phyloP scores from a whole-genome alignment of 768 basidiomycete genomes.

The Megacollybia marginata region DNA sequence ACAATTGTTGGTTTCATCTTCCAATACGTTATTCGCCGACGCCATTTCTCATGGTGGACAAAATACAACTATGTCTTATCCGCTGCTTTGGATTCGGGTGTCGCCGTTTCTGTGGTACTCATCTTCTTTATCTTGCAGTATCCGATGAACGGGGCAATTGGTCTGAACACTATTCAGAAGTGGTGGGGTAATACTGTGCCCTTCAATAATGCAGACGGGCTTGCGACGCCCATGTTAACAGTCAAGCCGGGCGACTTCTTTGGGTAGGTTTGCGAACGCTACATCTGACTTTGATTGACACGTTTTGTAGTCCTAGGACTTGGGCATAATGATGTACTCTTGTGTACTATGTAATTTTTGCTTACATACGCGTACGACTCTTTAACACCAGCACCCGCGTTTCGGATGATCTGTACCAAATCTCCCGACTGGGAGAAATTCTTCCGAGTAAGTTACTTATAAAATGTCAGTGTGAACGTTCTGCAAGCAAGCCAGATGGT shows the following conservation, averaged over 20 bases:
- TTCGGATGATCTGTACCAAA: too few relatives aligned
- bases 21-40: conserved; percentile 52
- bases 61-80: conserved; percentile 57
- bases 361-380: not conserved
- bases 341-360: not conserved
- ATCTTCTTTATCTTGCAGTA: conserved; percentile 55
- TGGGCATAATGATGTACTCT: conserved; percentile 10
- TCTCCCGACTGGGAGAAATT: too few relatives aligned
- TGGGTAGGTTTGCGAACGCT: conserved; percentile 16
- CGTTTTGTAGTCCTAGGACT: conserved; percentile 7
- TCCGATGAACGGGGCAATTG: conserved; percentile 55
- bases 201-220: conserved; percentile 30
- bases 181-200: conserved; percentile 69
- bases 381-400: not conserved
- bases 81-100: conserved; percentile 46
- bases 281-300: not conserved
- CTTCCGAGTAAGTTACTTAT: too few relatives aligned
- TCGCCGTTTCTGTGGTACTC: conserved; percentile 36
- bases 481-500: too few relatives aligned
- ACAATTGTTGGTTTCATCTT: conserved; percentile 59
- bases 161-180: conserved; percentile 36
- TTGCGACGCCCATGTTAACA: conserved; percentile 26
- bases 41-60: conserved; percentile 64
- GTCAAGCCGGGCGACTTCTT: conserved; percentile 24
- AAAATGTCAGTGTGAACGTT: too few relatives aligned